Evolutionary conservation across 1,139 yeast species (phyloP).

Genomic region (Arxiozyma telluris): DNA sequence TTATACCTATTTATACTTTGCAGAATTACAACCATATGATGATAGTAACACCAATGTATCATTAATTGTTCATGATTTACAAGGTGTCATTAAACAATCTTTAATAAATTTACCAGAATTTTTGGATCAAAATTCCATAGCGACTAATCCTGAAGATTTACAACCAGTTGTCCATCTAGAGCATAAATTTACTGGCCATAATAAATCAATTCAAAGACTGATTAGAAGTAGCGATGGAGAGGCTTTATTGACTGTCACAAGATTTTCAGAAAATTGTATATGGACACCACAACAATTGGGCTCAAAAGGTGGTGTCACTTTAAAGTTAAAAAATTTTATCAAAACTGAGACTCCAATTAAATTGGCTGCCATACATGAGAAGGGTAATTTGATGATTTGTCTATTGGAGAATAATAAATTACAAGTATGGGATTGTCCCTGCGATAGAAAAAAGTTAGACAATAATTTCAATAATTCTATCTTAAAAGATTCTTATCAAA

Average conservation of each 20-base stretch:
- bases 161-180: constrained; percentile 26
- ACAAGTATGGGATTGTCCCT: constrained; percentile 56
- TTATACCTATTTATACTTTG: constrained; percentile 24
- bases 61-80: constrained; percentile 41
- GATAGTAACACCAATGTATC: constrained; percentile 32
- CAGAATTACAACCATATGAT: constrained; percentile 29
- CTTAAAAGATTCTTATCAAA: constrained; percentile 11
- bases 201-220: constrained; percentile 63
- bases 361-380: constrained; percentile 46
- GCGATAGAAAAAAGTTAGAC: constrained; percentile 5
- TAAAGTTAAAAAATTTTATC: constrained; percentile 30
- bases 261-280: constrained; percentile 50
- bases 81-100: constrained; percentile 43
- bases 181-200: constrained; percentile 73
- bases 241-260: constrained; percentile 43
- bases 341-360: constrained; percentile 35
- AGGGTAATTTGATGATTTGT: constrained; percentile 43
- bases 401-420: constrained; percentile 35
- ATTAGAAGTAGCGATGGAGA: constrained; percentile 57
- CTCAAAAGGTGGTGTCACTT: constrained; percentile 25
- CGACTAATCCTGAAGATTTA: constrained; percentile 5
- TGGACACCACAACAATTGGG: constrained; percentile 41
- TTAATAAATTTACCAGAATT: constrained; percentile 34
- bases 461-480: constrained; percentile 17
- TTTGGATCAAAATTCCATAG: constrained; percentile 17